phyloP scores from a whole-genome alignment of 805 yeast genomes.

The Zygotorulaspora danielsina region DNA sequence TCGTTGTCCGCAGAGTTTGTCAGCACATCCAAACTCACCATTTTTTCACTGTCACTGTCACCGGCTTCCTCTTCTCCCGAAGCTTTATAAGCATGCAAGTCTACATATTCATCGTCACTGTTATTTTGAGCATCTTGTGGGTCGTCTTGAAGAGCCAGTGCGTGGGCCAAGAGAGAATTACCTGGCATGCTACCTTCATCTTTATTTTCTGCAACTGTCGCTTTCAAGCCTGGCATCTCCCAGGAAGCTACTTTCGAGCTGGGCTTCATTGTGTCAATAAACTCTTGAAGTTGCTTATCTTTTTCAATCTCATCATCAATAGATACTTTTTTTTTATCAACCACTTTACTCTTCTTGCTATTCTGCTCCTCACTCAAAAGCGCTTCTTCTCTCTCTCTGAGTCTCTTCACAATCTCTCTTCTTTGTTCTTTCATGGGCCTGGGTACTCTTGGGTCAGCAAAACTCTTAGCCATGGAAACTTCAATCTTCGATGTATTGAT shows the following conservation, averaged over 20 bases:
- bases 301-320: conserved; percentile 59
- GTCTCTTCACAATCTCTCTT: conserved; percentile 46
- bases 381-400: conserved; percentile 46
- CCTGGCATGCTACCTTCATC: conserved; percentile 35
- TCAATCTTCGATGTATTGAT: conserved; percentile 77
- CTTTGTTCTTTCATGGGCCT: conserved; percentile 53
- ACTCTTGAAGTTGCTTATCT: conserved; percentile 72
- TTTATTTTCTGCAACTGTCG: conserved; percentile 16
- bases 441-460: conserved; percentile 80
- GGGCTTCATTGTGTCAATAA: conserved; percentile 78
- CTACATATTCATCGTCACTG: conserved; percentile 45
- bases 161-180: conserved; percentile 40
- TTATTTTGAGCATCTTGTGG: conserved; percentile 34
- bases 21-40: conserved; percentile 42
- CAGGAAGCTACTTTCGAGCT: conserved; percentile 65
- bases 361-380: conserved; percentile 41
- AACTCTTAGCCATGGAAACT: conserved; percentile 79
- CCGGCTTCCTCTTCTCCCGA: conserved; percentile 32
- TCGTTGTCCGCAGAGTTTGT: conserved; percentile 11
- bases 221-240: conserved; percentile 41
- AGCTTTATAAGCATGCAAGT: conserved; percentile 27
- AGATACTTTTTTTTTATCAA: conserved; percentile 25
- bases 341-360: conserved; percentile 40
- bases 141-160: conserved; percentile 37
- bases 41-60: conserved; percentile 47